phyloP scores from a whole-genome alignment of 75 land plant genomes.

The Gnetum montanum region DNA sequence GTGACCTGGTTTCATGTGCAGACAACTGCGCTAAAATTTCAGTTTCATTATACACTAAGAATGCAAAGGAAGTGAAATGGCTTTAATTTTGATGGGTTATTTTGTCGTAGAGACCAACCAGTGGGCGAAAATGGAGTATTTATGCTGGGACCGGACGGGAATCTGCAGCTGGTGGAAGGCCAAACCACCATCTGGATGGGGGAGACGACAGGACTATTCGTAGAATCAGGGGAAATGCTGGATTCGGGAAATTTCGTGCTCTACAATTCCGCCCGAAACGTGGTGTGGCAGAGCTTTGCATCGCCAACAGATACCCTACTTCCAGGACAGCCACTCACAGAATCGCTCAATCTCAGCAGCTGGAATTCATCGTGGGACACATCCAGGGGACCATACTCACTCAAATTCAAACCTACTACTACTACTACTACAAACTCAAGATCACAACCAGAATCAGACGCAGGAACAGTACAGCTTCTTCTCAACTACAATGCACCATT shows the following conservation, averaged over 20 bases:
- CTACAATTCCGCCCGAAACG: background rate
- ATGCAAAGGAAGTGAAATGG: background rate
- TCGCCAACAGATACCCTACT: conserved; percentile 51
- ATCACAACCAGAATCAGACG: conserved; percentile 20
- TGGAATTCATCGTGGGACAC: conserved; percentile 16
- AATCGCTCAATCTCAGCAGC: conserved; percentile 28
- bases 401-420: conserved; percentile 10
- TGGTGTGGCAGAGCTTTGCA: conserved; percentile 29
- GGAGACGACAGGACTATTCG: conserved; percentile 22
- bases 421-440: conserved; percentile 27
- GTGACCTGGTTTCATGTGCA: too few relatives aligned
- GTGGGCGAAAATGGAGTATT: conserved; percentile 27
- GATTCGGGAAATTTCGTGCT: conserved; percentile 42
- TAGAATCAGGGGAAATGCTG: conserved; percentile 19
- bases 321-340: conserved; percentile 36
- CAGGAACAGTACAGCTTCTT: conserved; percentile 25
- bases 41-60: background rate
- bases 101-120: conserved; percentile 8
- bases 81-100: background rate
- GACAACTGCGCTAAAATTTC: too few relatives aligned
- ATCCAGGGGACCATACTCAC: conserved; percentile 2
- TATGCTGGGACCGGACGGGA: conserved; percentile 26
- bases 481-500: conserved; percentile 33
- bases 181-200: conserved; percentile 26
- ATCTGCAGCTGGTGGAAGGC: conserved; percentile 24